These are phyloP conservation scores for Hyphopichia khmerensis DNA, from an alignment of 1,139 yeast genomes.

Conservation along the genomic window DNA sequence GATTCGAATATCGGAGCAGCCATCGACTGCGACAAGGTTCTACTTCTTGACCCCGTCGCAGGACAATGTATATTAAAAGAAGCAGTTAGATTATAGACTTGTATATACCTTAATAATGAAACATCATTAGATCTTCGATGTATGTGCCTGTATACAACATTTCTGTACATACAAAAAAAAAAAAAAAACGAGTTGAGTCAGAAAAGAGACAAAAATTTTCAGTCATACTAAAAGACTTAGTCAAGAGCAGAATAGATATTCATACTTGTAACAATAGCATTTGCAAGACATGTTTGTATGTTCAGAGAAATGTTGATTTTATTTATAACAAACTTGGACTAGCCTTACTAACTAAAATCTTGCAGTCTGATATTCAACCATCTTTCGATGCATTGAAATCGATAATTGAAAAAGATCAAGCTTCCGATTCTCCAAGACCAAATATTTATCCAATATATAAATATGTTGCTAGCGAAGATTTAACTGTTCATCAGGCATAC, in stretches of 20 bases:
- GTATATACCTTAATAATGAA: neutral
- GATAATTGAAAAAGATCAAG: constrained; percentile 41
- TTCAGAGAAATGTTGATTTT: too few species aligned
- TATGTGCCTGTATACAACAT: neutral
- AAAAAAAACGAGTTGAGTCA: neutral
- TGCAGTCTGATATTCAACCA: constrained; percentile 56
- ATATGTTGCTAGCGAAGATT: constrained; percentile 68
- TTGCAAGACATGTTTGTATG: constrained; percentile 10
- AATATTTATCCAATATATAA: constrained; percentile 81
- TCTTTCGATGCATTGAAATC: constrained; percentile 49
- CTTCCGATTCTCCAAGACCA: constrained; percentile 26
- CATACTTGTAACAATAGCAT: neutral
- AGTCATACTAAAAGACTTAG: neutral
- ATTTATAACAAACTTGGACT: too few species aligned
- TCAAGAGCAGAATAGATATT: neutral
- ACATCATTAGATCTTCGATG: too few species aligned
- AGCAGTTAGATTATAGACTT: constrained; percentile 1
- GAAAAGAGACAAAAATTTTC: constrained; percentile 1
- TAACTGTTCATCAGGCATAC: constrained; percentile 90
- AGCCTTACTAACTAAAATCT: constrained; percentile 11
- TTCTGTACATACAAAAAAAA: neutral
- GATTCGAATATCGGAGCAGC: constrained; percentile 41
- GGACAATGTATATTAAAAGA: constrained; percentile 34
- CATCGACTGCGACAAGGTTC: constrained; percentile 38
- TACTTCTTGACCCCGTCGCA: constrained; percentile 32